These are phyloP conservation scores for Clarireedia sp. DNA, from an alignment of 2,329 filamentous ascomycete genomes.

Conservation along the genomic window DNA sequence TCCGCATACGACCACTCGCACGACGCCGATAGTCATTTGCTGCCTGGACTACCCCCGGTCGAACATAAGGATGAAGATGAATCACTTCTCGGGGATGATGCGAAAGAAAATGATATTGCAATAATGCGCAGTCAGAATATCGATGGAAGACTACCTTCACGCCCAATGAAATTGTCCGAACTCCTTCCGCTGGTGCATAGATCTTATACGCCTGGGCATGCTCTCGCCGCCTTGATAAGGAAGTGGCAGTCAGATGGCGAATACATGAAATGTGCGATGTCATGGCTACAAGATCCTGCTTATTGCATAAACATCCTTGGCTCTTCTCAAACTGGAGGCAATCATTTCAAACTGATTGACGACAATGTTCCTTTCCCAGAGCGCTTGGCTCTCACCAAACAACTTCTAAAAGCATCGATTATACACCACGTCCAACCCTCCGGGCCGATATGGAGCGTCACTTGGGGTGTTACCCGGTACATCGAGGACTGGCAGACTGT, in stretches of 20 bases:
- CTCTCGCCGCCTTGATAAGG: conserved; percentile 12
- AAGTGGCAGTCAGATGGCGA: conserved; percentile 17
- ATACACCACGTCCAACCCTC: background rate
- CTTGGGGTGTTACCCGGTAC: conserved; percentile 7
- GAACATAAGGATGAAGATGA: too few species aligned
- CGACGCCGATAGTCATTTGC: background rate
- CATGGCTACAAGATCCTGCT: conserved; percentile 10
- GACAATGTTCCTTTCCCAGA: conserved; percentile 15
- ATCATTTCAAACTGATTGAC: conserved; percentile 18
- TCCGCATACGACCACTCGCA: background rate
- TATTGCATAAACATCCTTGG: conserved; percentile 9
- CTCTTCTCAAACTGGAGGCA: conserved; percentile 6
- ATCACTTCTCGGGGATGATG: too few species aligned
- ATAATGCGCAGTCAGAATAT: background rate
- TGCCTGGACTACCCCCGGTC: background rate
- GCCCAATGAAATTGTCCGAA: conserved; percentile 3
- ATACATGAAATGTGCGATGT: conserved; percentile 10
- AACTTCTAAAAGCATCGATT: conserved; percentile 13
- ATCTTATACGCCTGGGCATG: background rate
- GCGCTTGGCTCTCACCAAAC: conserved; percentile 15
- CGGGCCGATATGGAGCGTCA: conserved; percentile 1
- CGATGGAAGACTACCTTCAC: background rate
- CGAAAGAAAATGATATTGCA: background rate
- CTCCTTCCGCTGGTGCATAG: background rate
- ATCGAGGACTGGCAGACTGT: conserved; percentile 15